A percentile compares a stretch with the other conserved stretches of the same genome.
Evolutionary conservation across 139 green algal species (phyloP).

Genomic region (Chlorella sp.): DNA sequence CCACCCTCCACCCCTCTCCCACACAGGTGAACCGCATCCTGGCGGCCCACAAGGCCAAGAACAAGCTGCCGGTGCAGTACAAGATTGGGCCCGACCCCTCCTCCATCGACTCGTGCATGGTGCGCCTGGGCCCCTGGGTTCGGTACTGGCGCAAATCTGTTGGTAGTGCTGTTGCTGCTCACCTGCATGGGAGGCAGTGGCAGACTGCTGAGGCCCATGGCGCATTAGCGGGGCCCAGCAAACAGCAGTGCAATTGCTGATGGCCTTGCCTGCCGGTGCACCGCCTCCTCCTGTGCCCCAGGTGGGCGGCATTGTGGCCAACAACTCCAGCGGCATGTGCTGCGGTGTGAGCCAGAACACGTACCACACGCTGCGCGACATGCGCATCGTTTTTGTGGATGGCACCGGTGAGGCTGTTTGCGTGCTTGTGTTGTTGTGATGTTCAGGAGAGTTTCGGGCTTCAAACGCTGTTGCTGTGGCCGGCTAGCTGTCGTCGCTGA

Average conservation of each 20-base stretch:
- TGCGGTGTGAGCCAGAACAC: constrained; percentile 96
- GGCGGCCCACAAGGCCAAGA: constrained; percentile 73
- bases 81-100: constrained; percentile 98
- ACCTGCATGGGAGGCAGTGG: too few species aligned
- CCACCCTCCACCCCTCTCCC: neutral
- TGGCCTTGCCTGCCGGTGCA: neutral
- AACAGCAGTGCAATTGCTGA: too few species aligned
- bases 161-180: neutral
- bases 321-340: constrained; percentile 99
- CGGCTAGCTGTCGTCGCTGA: too few species aligned
- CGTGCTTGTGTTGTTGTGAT: too few species aligned
- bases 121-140: neutral
- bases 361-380: constrained; percentile 96
- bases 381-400: constrained; percentile 93
- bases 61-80: constrained; percentile 85
- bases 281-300: neutral
- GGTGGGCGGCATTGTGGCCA: constrained; percentile 94
- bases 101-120: constrained; percentile 94
- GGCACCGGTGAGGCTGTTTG: constrained; percentile 61
- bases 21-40: constrained; percentile 66
- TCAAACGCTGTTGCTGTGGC: too few species aligned
- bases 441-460: too few species aligned
- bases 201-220: too few species aligned
- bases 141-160: neutral
- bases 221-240: too few species aligned